Base-by-base conservation (phyloP, 225 moss, liverwort and hornwort genomes). In the Sphagnum tenellum region DNA sequence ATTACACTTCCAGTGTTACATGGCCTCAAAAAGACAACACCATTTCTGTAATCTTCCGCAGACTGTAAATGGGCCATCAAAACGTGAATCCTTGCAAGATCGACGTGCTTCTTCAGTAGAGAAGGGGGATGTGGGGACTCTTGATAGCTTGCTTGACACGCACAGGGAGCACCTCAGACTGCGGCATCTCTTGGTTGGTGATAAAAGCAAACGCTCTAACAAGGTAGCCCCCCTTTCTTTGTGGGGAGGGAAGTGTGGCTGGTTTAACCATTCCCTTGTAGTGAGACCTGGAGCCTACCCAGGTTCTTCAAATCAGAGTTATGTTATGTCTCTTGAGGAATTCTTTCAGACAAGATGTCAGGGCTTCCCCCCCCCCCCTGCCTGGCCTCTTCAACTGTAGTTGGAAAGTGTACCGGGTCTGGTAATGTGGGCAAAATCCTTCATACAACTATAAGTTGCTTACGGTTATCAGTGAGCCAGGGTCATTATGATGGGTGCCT, bases 161-260 rank as follows among this genome's bases (percentile, higher is more conserved):
- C 77, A 82, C 72, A 91, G 80, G 76, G 89, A 84, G 67, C 89
- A 82, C 71, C 70, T 89, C 71, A 88, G 84, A 84, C 78, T 95
- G 80, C 89, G 89, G 73, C 88, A 88, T 72, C 72, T 89, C 72
- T 84, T 86, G 63, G 77, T 94, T 76, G 88, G 86, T 73, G 91
- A 91, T 74, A 91, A 86, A 68, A 80, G 82, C 89, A 95, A 84
- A 88, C 79, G 81, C 75, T 73, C 73, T 78, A 88, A 74, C 73
- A 91, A 91, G 94, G 94, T 95, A 95, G 77, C 59, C 69, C 71
- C 74, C 72, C 77, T 75, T 78, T 73, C 70, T 56, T 52, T 65
- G 58, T 68, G 13, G 60, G 60, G 68, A 75, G 80, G 76, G 77
- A 78, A 73, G 82, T 75, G 67, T 57, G 69, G 82, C 82, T 82